Conservation (phyloP, 371 early-diverging fungal species). For the Thermomucor indicae-seudaticae region DNA sequence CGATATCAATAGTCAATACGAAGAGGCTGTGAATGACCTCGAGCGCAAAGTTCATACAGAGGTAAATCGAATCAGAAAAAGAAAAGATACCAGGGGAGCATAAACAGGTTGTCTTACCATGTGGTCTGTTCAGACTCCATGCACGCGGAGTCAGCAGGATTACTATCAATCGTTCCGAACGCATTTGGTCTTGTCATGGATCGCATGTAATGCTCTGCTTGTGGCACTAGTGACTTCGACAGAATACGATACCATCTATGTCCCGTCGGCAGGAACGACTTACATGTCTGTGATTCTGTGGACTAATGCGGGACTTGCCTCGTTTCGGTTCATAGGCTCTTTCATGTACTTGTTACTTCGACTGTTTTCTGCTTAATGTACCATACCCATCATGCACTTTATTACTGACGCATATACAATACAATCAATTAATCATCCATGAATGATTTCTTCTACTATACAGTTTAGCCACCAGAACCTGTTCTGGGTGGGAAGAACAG, state of each 20-base stretch:
- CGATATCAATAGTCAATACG: constrained; percentile 68
- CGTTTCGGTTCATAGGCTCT: constrained; percentile 79
- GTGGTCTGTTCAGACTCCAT: background rate
- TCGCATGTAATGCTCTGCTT: constrained; percentile 79
- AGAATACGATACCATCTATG: constrained; percentile 25
- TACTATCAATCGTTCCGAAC: constrained; percentile 86
- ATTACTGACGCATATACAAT: too few species aligned
- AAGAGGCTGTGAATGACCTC: constrained; percentile 59
- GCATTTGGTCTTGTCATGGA: constrained; percentile 77
- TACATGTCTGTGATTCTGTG: constrained; percentile 85
- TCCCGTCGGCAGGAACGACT: constrained; percentile 42
- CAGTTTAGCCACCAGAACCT: constrained; percentile 19
- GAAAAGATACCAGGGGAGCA: constrained; percentile 24
- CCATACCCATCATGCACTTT: too few species aligned
- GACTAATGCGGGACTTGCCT: constrained; percentile 77
- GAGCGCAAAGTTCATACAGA: constrained; percentile 40
- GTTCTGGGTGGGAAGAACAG: constrained; percentile 11
- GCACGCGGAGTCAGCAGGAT: constrained; percentile 67
- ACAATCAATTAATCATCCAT: constrained; percentile 9
- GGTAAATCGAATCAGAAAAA: too few species aligned
- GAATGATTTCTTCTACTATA: constrained; percentile 14
- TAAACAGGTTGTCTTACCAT: background rate
- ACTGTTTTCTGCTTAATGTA: constrained; percentile 17
- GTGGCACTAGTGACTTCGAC: constrained; percentile 58
- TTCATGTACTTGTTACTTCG: constrained; percentile 63